These are phyloP conservation scores for Gnaphalium uliginosum DNA, from an alignment of 129 eudicot species.

Conservation along the genomic window DNA sequence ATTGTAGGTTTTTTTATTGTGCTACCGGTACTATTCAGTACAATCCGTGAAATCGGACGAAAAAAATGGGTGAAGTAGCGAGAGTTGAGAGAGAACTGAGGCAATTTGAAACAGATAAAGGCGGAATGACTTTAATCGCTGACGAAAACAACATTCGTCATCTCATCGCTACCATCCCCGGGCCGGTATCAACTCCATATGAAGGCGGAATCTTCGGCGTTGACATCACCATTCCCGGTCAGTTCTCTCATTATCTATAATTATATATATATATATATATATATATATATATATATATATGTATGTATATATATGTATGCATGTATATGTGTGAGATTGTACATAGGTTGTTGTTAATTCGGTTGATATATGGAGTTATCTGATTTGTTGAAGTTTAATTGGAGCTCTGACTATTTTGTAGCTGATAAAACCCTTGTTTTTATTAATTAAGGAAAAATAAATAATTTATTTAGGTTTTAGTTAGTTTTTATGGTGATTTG, in stretches of 20 bases:
- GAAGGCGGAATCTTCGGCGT: slow-evolving; percentile 82
- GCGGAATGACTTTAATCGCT: slow-evolving; percentile 31
- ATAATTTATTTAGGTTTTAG: background rate
- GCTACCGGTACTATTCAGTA: background rate
- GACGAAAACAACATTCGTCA: slow-evolving; percentile 53
- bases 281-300: background rate
- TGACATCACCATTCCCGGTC: slow-evolving; percentile 79
- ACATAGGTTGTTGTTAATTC: background rate
- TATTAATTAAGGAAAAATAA: background rate
- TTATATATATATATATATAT: background rate
- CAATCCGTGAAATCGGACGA: slow-evolving; percentile 2
- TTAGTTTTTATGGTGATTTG: background rate
- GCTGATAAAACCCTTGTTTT: slow-evolving; percentile 7
- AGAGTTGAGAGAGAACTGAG: slow-evolving; percentile 33
- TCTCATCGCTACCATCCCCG: slow-evolving; percentile 74
- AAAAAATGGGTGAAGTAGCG: slow-evolving; percentile 15
- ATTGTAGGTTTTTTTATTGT: background rate
- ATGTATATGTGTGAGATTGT: background rate
- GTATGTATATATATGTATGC: too few relatives aligned
- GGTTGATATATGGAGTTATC: background rate
- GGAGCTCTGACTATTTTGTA: slow-evolving; percentile 19
- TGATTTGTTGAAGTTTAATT: background rate
- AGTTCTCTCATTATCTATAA: background rate
- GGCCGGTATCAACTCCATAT: slow-evolving; percentile 83
- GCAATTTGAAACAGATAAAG: slow-evolving; percentile 29